These are phyloP conservation scores for Fusarium zealandicum DNA, from an alignment of 2,329 filamentous ascomycete genomes.

Conservation along the genomic window DNA sequence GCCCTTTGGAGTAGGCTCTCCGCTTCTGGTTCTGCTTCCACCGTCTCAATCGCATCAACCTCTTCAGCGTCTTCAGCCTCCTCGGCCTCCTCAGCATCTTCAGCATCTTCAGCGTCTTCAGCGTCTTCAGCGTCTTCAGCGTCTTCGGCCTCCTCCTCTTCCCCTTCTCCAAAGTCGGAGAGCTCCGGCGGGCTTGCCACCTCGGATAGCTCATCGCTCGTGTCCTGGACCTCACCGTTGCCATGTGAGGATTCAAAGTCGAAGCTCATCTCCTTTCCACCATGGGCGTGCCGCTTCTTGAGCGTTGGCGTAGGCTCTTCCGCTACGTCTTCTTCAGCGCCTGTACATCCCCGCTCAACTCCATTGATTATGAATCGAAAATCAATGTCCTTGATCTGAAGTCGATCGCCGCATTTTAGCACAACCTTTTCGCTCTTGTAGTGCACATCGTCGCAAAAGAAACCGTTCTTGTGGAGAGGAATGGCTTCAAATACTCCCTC, in stretches of 20 bases:
- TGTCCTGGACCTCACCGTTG: constrained; percentile 62
- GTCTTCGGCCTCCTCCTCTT: constrained; percentile 43
- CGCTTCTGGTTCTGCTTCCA: constrained; percentile 34
- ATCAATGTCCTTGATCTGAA: constrained; percentile 75
- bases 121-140: constrained; percentile 38
- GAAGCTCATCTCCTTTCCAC: constrained; percentile 75
- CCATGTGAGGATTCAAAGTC: constrained; percentile 71
- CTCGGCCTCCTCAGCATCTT: constrained; percentile 42
- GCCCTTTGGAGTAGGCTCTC: constrained; percentile 36
- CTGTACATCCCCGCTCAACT: constrained; percentile 63
- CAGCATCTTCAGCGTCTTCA: constrained; percentile 29
- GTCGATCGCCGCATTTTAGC: constrained; percentile 68
- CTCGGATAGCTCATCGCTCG: constrained; percentile 60
- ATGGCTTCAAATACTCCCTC: constrained; percentile 70
- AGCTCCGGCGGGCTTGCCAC: constrained; percentile 52
- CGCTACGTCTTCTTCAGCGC: constrained; percentile 62
- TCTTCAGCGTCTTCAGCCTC: constrained; percentile 40
- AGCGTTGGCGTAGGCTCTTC: constrained; percentile 53
- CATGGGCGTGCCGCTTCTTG: constrained; percentile 60
- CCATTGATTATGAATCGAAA: constrained; percentile 75
- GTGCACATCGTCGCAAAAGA: constrained; percentile 69
- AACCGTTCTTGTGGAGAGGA: constrained; percentile 69
- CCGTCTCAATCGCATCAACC: constrained; percentile 31
- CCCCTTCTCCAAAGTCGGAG: constrained; percentile 50
- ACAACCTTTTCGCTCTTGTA: constrained; percentile 63